Conservation (phyloP, 73 alveolate species). For the Effrenium voratum region DNA sequence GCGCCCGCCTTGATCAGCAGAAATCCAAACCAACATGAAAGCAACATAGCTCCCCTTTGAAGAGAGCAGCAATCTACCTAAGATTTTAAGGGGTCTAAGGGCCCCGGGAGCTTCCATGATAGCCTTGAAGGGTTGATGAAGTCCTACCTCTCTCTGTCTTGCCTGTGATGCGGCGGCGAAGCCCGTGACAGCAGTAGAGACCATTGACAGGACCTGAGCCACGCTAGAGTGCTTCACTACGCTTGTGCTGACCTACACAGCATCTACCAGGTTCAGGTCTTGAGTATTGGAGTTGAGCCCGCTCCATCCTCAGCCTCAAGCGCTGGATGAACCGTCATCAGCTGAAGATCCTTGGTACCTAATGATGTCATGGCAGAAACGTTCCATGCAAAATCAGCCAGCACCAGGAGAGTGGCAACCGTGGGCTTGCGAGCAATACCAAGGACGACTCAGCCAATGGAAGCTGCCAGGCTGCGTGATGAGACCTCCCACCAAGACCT, state of each 20-base stretch:
- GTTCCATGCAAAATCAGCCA: not conserved
- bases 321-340: slow-evolving; percentile 35
- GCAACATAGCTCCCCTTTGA: not conserved
- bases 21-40: not conserved
- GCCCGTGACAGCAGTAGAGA: slow-evolving; percentile 63
- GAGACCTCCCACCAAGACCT: slow-evolving; percentile 49
- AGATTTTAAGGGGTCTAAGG: not conserved
- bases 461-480: slow-evolving; percentile 14
- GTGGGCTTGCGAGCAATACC: too few species aligned
- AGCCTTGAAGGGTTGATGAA: not conserved
- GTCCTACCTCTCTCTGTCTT: not conserved
- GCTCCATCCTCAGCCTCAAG: not conserved
- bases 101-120: not conserved
- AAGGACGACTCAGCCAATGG: too few species aligned
- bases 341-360: slow-evolving; percentile 41
- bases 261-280: not conserved
- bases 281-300: too few species aligned
- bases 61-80: not conserved
- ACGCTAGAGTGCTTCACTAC: not conserved
- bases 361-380: not conserved
- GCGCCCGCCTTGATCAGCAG: slow-evolving; percentile 47
- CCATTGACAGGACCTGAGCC: slow-evolving; percentile 33
- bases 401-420: too few species aligned
- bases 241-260: not conserved
- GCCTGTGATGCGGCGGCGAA: slow-evolving; percentile 89